Evolutionary conservation across 441 rosid species (phyloP).

Genomic region (Pelargonium australe): DNA sequence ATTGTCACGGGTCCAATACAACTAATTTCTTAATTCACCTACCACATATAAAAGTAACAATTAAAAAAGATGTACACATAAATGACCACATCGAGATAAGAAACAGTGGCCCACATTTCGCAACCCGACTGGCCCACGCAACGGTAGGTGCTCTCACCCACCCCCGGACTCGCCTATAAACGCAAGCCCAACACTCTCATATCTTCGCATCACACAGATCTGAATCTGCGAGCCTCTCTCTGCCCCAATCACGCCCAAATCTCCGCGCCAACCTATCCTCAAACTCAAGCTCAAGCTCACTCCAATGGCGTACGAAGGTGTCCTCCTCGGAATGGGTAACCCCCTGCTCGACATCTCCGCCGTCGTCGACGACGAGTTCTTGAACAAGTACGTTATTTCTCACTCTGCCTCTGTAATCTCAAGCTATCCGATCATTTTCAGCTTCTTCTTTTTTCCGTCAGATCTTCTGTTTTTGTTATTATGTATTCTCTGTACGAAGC

Average conservation of each 20-base stretch:
- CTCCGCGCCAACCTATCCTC: not conserved
- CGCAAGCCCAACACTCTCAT: not conserved
- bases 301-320: slow-evolving; percentile 4
- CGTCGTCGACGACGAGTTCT: slow-evolving; percentile 8
- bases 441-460: not conserved
- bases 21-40: no score
- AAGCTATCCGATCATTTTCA: no score
- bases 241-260: not conserved
- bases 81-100: not conserved
- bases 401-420: not conserved
- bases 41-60: no score
- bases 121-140: not conserved
- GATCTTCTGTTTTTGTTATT: not conserved
- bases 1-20: no score
- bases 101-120: not conserved
- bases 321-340: slow-evolving; percentile 5
- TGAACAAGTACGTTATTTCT: not conserved
- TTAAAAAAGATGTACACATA: no score
- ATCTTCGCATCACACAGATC: not conserved
- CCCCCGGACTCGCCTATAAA: not conserved
- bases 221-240: not conserved
- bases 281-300: not conserved
- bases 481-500: not conserved
- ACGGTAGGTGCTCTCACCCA: slow-evolving; percentile 4
- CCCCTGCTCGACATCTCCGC: slow-evolving; percentile 10